These are phyloP conservation scores for Hypsizygus marmoreus DNA, from an alignment of 768 basidiomycete species.

Conservation along the genomic window DNA sequence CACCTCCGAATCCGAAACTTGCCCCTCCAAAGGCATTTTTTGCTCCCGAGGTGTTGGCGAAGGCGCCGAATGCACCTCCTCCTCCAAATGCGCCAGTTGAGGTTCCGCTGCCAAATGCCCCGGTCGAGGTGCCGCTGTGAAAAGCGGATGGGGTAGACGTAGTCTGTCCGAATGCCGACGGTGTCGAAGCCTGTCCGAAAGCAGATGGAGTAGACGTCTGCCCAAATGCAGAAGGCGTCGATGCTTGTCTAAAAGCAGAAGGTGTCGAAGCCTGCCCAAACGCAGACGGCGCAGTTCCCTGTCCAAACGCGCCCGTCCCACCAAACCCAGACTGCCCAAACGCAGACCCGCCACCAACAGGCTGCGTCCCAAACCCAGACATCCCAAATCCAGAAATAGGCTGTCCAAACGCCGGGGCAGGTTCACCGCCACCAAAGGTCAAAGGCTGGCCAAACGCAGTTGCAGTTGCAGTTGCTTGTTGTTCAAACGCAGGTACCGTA, in stretches of 20 bases:
- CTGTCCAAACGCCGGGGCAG: constrained; percentile 16
- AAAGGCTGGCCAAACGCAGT: constrained; percentile 25
- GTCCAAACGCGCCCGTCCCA: constrained; percentile 2
- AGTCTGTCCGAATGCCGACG: constrained; percentile 10
- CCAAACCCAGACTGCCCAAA: constrained; percentile 23
- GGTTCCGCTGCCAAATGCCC: constrained; percentile 17
- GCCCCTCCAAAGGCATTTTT: constrained; percentile 29
- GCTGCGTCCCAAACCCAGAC: no score
- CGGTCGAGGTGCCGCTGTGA: constrained; percentile 15
- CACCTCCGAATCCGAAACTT: constrained; percentile 22
- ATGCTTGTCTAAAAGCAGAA: constrained; percentile 17
- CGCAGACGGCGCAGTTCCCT: constrained; percentile 13
- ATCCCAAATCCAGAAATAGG: no score
- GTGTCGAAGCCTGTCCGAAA: constrained; percentile 20
- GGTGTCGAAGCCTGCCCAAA: constrained; percentile 13
- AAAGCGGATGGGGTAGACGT: constrained; percentile 25
- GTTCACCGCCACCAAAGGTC: constrained; percentile 15
- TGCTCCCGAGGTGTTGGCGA: constrained; percentile 12
- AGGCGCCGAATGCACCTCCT: constrained; percentile 17
- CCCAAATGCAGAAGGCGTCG: constrained; percentile 31
- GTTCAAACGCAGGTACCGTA: neutral
- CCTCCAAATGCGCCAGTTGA: constrained; percentile 22
- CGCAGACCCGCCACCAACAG: neutral
- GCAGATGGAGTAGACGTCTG: constrained; percentile 23
- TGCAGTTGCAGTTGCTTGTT: no score